Evolutionary conservation across 352 stramenopile species (phyloP).

Genomic region (Plasmopara halstedii): DNA sequence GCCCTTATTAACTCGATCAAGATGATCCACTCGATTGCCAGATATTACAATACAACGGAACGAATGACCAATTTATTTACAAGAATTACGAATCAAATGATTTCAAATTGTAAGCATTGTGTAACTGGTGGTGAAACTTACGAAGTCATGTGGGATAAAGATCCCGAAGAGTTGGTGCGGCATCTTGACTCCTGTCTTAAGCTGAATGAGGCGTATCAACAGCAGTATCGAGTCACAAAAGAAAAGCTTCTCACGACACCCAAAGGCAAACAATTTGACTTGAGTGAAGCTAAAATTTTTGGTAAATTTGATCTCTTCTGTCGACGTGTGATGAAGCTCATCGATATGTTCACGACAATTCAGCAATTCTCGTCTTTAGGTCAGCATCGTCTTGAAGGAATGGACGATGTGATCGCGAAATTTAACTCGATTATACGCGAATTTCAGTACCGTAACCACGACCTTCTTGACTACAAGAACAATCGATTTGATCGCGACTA

Average conservation of each 20-base stretch:
- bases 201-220: constrained; percentile 97
- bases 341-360: constrained; percentile 99
- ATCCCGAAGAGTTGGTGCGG: constrained; percentile 92
- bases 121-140: constrained; percentile 83
- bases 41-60: constrained; percentile 99
- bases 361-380: constrained; percentile 92
- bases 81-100: constrained; percentile 99
- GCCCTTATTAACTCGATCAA: constrained; percentile 99
- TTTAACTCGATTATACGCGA: constrained; percentile 96
- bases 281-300: constrained; percentile 99
- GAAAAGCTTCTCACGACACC: constrained; percentile 93
- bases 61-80: constrained; percentile 95
- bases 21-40: constrained; percentile 98
- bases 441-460: constrained; percentile 95
- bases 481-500: constrained; percentile 97
- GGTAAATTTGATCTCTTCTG: constrained; percentile 98
- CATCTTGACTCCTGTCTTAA: constrained; percentile 95
- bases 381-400: constrained; percentile 89
- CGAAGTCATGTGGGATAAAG: constrained; percentile 92
- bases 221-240: constrained; percentile 97
- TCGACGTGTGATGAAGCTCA: constrained; percentile 96
- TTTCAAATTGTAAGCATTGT: constrained; percentile 95
- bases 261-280: constrained; percentile 98
- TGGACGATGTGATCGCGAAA: constrained; percentile 88
- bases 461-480: constrained; percentile 98